Evolutionary conservation across 177 flowering plant genomes (phyloP), one percentile per base, ranked within the genome.

Genomic region (Tripterygium wilfordii): DNA sequence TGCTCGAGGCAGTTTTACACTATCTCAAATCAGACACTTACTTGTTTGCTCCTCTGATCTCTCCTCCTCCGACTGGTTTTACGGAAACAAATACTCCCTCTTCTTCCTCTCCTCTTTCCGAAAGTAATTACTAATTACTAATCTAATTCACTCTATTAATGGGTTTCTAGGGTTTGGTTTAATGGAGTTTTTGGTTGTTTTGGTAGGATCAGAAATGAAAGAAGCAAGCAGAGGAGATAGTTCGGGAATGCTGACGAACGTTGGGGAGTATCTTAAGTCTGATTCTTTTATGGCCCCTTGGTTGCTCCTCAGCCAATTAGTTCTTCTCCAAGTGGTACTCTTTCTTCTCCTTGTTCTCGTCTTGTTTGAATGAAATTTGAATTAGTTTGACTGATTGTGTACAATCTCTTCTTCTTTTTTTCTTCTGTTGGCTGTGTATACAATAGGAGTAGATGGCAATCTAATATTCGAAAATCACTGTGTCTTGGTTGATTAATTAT

Each of bases 1-100:
- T 54, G 1, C 18, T 67, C 22, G 49, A 50, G 42, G 67, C 48
- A 23, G 37, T 68, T 10, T 27, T 63, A 3, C 61, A 58, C 10
- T 77, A 70, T 57, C 72, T 77, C 12, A 58, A 50, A 27, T 60
- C 70, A 2, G 74, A 73, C 54, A 44, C 59, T 27, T 67, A 70
- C 60, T 50, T 76, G 71, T 76, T 60, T 49, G 69, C 74, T 48
- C 78, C 71, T 22, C 37, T 69, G 16, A 35, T 65, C 38, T 55
- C 63, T 42, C 39, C 56, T 53, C 30, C 51, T 5, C 23, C 51
- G 1, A 12, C 63, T 12, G 19, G 4, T 49, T 38, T 48, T 19
- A 17, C 12, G 20, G n/a, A 36, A 26, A 30, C 24, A 19, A 15
- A 18, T 5, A 13, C 9, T 0, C 17, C 2, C 10, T 35, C 30